Evolutionary conservation across 129 eudicot species (phyloP), one percentile per base, ranked within the genome.

Genomic region (Arctium minus): DNA sequence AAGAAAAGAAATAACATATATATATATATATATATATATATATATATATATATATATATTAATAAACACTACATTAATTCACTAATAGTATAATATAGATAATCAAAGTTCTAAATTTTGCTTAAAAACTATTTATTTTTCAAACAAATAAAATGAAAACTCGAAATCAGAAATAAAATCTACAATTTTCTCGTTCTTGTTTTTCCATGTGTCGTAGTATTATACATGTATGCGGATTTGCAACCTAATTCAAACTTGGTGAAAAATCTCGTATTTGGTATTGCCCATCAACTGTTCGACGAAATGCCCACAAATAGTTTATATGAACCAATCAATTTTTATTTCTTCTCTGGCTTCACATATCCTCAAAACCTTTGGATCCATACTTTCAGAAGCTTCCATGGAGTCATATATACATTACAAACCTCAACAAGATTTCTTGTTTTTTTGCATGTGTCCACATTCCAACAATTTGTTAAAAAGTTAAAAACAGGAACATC

Each of bases 401-500:
- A 3, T 29, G 33, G 75, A 79, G 48, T 42, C 70, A 79, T 69
- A 70, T 68, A 79, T 39, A 68, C 67, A 69, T 13, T 74, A 68
- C 82, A 46, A 80, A 70, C 13, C 62, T 79, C 8, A 60, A 69
- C 13, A 62, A 9, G 71, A 67, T 27, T 67, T 67, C 71, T 67
- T 67, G 71, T 29, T 67, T 67, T 67, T 67, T 53, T 0, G 68
- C n/a, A 27, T 12, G 48, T 76, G 42, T 83, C 77, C 81, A 67
- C 68, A 60, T 60, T 60, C 68, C 68, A 60, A 4, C 9, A 1
- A 60, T 60, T 60, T 60, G 1, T 22, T 5, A 0, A 44, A 39
- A 69, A 76, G 78, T 70, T 76, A 76, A 13, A 35, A 82, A 44
- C 81, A 32, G 36, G 77, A 76, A 76, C 81, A 76, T 75, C 8